phyloP scores from a whole-genome alignment of 148 eudicot species.

The Fagopyrum homotropicum region DNA sequence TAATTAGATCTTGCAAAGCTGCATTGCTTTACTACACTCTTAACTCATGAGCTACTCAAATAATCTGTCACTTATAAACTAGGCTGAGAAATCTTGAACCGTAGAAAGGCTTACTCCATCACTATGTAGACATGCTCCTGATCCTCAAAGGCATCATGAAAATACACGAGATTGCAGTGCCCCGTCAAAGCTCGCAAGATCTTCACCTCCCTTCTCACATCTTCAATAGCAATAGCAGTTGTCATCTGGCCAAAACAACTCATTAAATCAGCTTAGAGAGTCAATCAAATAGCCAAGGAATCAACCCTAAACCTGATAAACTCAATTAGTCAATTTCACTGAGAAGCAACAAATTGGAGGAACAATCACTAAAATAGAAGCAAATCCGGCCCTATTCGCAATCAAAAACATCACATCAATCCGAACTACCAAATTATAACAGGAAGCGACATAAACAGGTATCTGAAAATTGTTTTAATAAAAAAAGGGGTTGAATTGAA shows the following conservation, averaged over 20 bases:
- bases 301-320: neutral
- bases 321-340: neutral
- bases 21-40: neutral
- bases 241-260: slow-evolving; percentile 37
- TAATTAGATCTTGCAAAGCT: neutral
- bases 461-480: too few relatives aligned
- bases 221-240: slow-evolving; percentile 62
- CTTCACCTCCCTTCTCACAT: slow-evolving; percentile 62
- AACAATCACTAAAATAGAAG: neutral
- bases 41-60: neutral
- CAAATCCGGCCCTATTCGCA: neutral
- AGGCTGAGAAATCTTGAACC: neutral
- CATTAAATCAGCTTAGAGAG: neutral
- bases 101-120: slow-evolving; percentile 52
- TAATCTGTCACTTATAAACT: neutral
- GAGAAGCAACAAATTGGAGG: neutral
- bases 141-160: slow-evolving; percentile 65
- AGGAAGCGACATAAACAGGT: neutral
- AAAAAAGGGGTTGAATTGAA: neutral
- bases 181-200: slow-evolving; percentile 45
- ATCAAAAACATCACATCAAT: neutral
- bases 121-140: slow-evolving; percentile 53
- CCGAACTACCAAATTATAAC: neutral
- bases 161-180: slow-evolving; percentile 42
- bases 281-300: neutral